Base-by-base conservation (phyloP, 164 flowering plant species). In the Taxillus chinensis region DNA sequence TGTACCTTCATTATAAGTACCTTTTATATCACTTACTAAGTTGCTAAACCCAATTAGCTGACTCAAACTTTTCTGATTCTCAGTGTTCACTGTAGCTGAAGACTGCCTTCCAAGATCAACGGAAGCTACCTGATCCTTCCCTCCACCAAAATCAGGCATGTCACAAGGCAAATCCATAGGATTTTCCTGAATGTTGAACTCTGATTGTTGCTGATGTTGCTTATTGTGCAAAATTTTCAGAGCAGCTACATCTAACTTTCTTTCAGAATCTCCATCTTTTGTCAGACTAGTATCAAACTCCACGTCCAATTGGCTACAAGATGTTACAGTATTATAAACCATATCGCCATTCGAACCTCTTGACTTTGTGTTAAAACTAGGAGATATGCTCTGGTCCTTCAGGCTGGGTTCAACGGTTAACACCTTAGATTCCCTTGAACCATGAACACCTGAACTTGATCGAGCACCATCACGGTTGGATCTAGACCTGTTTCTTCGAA, bases 401-500 rank as follows among this genome's bases (percentile, higher is more conserved):
- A 64, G 70, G 46, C 62, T 72, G 54, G 66, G 69, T 27, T 27
- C 27, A 27, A 27, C 27, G 45, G 66, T 67, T 57, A 64, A 61
- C 12, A 76, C 84, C 75, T 80, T 83, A 37, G 59, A 66, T 69
- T 86, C 95, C 78, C 74, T 82, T 9, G 75, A 64, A 49, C 67
- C 79, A 74, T 79, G 80, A 62, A 77, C 79, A 69, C 78, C 81
- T 45, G 88, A 78, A 67, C 66, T 73, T 17, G 79, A 80, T 62
- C 84, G 51, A 48, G 51, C 51, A 4, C 3, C 51, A 48, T 48
- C 51, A 48, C 51, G 51, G 13, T 11, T 48, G 13, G 51, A 48
- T 11, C 12, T 82, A 45, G 97, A 75, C 77, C 98, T 77, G 56
- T 86, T 80, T 66, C 99, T 78, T 66, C 97, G 82, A 64, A 79